Percentiles rank a stretch among this genome's conserved stretches.
Evolutionary conservation across 164 flowering plant species (phyloP).

Genomic region (Nelumbo lutea): DNA sequence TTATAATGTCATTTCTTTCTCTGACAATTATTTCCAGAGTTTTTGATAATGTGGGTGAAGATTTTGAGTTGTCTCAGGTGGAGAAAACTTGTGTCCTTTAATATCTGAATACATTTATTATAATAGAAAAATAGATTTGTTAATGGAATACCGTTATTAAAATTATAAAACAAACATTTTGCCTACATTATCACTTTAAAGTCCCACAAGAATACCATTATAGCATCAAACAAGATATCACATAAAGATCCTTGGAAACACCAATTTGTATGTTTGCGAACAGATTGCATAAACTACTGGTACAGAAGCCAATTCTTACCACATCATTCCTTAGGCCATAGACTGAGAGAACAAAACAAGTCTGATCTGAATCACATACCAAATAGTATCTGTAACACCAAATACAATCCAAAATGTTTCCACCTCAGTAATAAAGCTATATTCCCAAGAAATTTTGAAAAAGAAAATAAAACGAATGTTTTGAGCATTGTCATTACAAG

Average conservation of each 20-base stretch:
- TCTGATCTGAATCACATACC: conserved; percentile 63
- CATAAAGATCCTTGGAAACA: background rate
- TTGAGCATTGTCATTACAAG: background rate
- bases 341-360: conserved; percentile 57
- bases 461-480: too few species aligned
- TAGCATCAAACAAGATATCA: background rate
- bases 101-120: too few species aligned
- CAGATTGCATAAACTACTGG: background rate
- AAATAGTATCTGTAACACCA: conserved; percentile 64
- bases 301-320: conserved; percentile 38
- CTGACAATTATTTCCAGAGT: too few species aligned
- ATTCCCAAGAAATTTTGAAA: background rate
- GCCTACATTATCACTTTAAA: background rate
- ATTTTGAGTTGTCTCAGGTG: too few species aligned
- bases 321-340: conserved; percentile 56
- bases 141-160: too few species aligned
- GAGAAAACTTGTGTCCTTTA: too few species aligned
- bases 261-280: background rate
- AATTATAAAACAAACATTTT: background rate
- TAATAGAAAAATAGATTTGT: too few species aligned
- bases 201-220: background rate
- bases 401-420: conserved; percentile 1
- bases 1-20: too few species aligned
- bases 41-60: too few species aligned
- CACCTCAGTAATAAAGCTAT: background rate